phyloP scores from a whole-genome alignment of 441 rosid species.

The Eutrema salsugineum region DNA sequence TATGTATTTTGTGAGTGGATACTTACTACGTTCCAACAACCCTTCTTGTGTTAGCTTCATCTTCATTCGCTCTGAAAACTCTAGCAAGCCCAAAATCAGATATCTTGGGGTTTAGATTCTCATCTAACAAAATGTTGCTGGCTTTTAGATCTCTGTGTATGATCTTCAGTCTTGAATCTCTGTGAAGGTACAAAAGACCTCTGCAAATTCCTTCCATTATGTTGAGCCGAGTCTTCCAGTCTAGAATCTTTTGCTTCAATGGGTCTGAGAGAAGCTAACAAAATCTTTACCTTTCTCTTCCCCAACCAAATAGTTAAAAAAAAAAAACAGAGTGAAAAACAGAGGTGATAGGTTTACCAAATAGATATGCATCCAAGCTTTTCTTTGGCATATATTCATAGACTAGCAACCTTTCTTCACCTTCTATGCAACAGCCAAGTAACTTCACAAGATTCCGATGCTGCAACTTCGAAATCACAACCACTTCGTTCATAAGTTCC shows the following conservation, averaged over 20 bases:
- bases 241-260: slow-evolving; percentile 45
- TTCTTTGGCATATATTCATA: slow-evolving; percentile 89
- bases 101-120: slow-evolving; percentile 76
- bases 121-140: slow-evolving; percentile 84
- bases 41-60: slow-evolving; percentile 71
- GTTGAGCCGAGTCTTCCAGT: slow-evolving; percentile 61
- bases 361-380: slow-evolving; percentile 75
- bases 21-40: slow-evolving; percentile 97
- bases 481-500: slow-evolving; percentile 78
- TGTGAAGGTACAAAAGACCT: slow-evolving; percentile 89
- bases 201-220: slow-evolving; percentile 85
- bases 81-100: slow-evolving; percentile 96
- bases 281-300: background rate
- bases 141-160: slow-evolving; percentile 90
- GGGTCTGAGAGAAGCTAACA: slow-evolving; percentile 38
- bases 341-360: slow-evolving; percentile 41
- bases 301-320: background rate
- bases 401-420: slow-evolving; percentile 71
- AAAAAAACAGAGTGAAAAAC: background rate
- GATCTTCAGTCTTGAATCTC: slow-evolving; percentile 86
- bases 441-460: slow-evolving; percentile 82
- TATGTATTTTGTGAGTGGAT: background rate
- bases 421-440: slow-evolving; percentile 75
- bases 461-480: slow-evolving; percentile 72
- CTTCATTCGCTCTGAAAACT: slow-evolving; percentile 66